Evolutionary conservation across 768 basidiomycete genomes (phyloP), one percentile per base, ranked within the genome.

Genomic region (Strobilomyces confusus): DNA sequence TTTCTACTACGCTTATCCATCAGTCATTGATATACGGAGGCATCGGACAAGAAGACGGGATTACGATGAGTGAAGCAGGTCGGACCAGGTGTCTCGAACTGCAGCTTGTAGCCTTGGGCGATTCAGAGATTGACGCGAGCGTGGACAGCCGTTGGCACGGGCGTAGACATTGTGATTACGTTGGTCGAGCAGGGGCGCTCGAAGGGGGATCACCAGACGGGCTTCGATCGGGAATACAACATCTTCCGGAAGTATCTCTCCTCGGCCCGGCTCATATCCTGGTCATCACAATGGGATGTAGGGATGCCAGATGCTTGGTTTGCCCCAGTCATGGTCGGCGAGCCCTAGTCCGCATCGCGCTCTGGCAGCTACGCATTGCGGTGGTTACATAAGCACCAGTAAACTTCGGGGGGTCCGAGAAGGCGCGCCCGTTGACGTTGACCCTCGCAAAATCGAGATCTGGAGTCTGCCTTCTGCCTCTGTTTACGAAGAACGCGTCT

Each of bases 401-500:
- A 37, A 17, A 37, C 36, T 37, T 37, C 36, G 36, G 36, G 36
- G 14, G 14, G 12, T 63, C 38, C 46, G n/a, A n/a, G n/a, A n/a
- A n/a, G n/a, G n/a, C n/a, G n/a, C 32, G 42, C 36, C 40, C 19
- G 19, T 48, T 65, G 51, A 60, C 58, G 51, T 33, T 55, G 15
- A 9, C 47, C 3, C 48, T 57, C 17, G 36, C 61, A 63, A 60
- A 45, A 57, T 64, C 51, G 62, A 62, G 56, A 30, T 44, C 19
- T 43, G 48, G 42, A 20, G 17, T 30, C 50, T 43, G 52, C 26
- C 55, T 65, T 59, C 57, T 42, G 4, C 40, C 19, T 4, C 34
- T 55, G 48, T 63, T 48, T 64, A 45, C 55, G 43, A 58, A 54
- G 63, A 54, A 65, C 4, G 56, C 63, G 64, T 20, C 2, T n/a